Conservation (phyloP, 2,329 filamentous ascomycete genomes). For the Alternaria sp. region DNA sequence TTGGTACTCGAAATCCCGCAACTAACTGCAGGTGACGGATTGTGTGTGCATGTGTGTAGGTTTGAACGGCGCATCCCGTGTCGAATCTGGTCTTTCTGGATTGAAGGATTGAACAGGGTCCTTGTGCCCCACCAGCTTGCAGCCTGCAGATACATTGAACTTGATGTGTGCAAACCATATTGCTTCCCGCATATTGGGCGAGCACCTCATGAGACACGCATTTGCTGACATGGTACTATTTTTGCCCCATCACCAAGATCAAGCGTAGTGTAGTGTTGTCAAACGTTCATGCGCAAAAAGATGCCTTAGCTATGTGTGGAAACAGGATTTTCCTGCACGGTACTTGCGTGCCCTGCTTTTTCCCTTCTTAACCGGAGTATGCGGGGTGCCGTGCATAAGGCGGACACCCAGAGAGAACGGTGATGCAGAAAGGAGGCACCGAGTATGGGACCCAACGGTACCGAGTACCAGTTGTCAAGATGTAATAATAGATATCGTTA, state of each 20-base stretch:
- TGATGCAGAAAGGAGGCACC: background rate
- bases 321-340: slow-evolving; percentile 1
- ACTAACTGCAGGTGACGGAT: background rate
- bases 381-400: slow-evolving; percentile 5
- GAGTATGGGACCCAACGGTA: background rate
- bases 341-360: background rate
- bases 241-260: background rate
- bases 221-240: slow-evolving; percentile 4
- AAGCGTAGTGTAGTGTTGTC: background rate
- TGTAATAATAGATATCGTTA: background rate
- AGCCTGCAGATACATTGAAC: background rate
- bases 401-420: background rate
- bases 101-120: background rate
- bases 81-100: background rate
- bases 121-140: slow-evolving; percentile 2
- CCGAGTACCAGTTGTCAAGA: background rate
- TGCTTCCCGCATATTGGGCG: slow-evolving; percentile 1
- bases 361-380: background rate
- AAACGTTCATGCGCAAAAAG: background rate
- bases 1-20: background rate
- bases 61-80: slow-evolving; percentile 1
- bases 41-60: background rate
- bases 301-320: background rate
- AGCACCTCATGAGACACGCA: slow-evolving; percentile 1
- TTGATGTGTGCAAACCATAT: background rate